These are phyloP conservation scores for Cephalotrichum gorgonifer DNA, from an alignment of 2,329 filamentous ascomycete species.

Conservation along the genomic window DNA sequence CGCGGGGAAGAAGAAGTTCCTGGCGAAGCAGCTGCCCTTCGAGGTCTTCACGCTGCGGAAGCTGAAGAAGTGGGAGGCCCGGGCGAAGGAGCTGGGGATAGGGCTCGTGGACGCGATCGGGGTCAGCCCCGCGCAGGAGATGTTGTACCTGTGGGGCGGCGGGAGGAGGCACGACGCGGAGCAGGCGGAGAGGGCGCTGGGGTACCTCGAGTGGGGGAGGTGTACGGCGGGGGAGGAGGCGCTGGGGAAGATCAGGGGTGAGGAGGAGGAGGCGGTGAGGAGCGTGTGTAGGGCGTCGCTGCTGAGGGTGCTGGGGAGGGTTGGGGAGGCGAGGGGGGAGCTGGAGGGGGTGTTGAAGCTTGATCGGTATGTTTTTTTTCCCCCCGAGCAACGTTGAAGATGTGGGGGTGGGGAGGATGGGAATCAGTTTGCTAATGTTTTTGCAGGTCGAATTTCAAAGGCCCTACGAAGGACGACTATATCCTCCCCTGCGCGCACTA, in stretches of 20 bases:
- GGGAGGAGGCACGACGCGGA: conserved; percentile 64
- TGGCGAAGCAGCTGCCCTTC: conserved; percentile 82
- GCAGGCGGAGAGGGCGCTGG: conserved; percentile 54
- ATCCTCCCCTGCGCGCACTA: conserved; percentile 67
- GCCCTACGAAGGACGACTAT: conserved; percentile 57
- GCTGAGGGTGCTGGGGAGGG: conserved; percentile 50
- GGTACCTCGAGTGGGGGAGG: conserved; percentile 54
- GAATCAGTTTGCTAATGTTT: not conserved
- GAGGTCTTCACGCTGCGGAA: conserved; percentile 80
- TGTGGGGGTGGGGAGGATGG: not conserved
- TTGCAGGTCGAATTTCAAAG: conserved; percentile 42
- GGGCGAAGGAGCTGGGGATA: conserved; percentile 55
- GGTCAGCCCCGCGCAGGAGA: conserved; percentile 73
- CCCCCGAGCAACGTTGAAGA: no score
- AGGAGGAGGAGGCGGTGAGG: conserved; percentile 55
- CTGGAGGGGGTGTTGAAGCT: conserved; percentile 56
- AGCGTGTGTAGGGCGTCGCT: conserved; percentile 58
- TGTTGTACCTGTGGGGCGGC: conserved; percentile 91
- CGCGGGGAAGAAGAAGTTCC: conserved; percentile 78
- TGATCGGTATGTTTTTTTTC: conserved; percentile 41
- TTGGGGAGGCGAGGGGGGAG: conserved; percentile 53
- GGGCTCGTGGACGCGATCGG: conserved; percentile 73
- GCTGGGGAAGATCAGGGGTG: conserved; percentile 34
- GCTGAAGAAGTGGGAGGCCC: conserved; percentile 76
- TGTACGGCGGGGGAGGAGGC: conserved; percentile 37